Base-by-base conservation (phyloP, 345 rosid genomes). In the Raphanus raphanistrum region DNA sequence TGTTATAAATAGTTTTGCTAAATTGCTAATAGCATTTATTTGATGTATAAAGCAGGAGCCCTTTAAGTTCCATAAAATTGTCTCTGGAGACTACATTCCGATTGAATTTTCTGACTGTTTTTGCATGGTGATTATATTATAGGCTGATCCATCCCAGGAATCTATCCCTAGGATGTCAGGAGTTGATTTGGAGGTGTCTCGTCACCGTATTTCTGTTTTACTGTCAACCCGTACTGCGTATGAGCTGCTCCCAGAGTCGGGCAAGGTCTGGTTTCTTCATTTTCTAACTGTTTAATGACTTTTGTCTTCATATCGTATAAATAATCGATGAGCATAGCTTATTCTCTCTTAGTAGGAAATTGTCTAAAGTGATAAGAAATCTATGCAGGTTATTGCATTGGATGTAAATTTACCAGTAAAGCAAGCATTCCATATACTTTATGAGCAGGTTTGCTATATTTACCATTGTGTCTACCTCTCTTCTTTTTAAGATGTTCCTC, bases 381-480 rank as follows among this genome's bases (percentile, higher is more conserved):
- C 6, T 32, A 61, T 63, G 43, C 87, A 95, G 99, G 94, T 95
- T 60, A 82, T 92, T 78, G 96, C 94, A 16, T 85, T 95, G 92
- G 99, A 95, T 86, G 90, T 92, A 78, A 86, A 84, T 80, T 82
- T 92, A 78, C 97, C 99, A 9, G 99, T 95, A 81, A 92, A 95
- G 85, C 99, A 92, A 86, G 99, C 99, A 74, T 95, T 95, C 72
- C 99, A 95, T 83, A 86, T 91, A 82, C 91, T 95, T 50, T 81
- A 92, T 77, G 99, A 95, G 81, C 99, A 95, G 97, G 99, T 92
- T 64, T 45, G 21, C 70, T 26, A 33, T 64, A 58, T 57, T 65
- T 75, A 32, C 33, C 26, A 13, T 32, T 54, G 68, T 43, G 57
- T 73, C 79, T 68, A 48, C 57, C 57, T 68, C 57, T 58, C 35